phyloP scores from a whole-genome alignment of 352 stramenopile species.

The Phytophthora syringae region DNA sequence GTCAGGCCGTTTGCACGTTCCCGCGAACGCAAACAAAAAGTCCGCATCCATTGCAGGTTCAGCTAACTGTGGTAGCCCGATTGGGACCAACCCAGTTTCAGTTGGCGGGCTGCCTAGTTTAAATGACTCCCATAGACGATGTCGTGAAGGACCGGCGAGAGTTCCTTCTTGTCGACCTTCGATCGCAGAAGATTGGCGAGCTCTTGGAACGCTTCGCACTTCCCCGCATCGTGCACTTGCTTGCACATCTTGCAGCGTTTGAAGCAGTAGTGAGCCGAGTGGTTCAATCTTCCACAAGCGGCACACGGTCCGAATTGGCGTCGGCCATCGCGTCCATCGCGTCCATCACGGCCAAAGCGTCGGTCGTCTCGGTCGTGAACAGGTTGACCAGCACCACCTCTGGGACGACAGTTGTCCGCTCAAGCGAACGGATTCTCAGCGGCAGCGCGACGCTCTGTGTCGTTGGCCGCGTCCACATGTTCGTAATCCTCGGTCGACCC shows the following conservation, averaged over 20 bases:
- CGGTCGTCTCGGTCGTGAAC: too few relatives aligned
- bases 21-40: slow-evolving; percentile 4
- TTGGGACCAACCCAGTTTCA: slow-evolving; percentile 6
- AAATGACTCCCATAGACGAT: not conserved
- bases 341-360: too few relatives aligned
- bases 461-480: too few relatives aligned
- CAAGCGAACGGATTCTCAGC: too few relatives aligned
- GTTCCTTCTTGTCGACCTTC: not conserved
- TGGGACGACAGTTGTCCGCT: too few relatives aligned
- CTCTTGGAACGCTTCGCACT: not conserved
- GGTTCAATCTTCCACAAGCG: not conserved
- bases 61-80: not conserved
- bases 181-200: not conserved
- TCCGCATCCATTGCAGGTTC: slow-evolving; percentile 1
- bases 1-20: slow-evolving; percentile 1
- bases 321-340: too few relatives aligned
- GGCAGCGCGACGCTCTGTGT: too few relatives aligned
- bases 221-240: not conserved
- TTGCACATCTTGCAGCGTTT: not conserved
- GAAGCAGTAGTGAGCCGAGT: not conserved
- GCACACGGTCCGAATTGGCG: too few relatives aligned
- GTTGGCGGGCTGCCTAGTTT: slow-evolving; percentile 11
- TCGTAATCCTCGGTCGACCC: not conserved
- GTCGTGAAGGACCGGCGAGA: too few relatives aligned
- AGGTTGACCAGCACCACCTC: too few relatives aligned